phyloP scores from a whole-genome alignment of 768 basidiomycete genomes.

The Zangia roseola region DNA sequence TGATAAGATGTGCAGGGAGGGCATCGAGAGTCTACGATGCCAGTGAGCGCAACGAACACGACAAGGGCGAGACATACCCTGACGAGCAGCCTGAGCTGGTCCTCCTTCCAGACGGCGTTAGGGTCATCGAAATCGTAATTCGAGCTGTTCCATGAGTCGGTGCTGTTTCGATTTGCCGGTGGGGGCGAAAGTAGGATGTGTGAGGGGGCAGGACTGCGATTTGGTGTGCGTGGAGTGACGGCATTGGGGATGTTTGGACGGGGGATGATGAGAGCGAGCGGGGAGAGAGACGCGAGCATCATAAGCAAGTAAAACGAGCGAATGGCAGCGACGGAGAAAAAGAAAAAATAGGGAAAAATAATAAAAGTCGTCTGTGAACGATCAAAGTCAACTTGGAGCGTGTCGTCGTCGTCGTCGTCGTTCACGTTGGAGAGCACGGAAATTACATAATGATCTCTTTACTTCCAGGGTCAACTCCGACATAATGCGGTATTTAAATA shows the following conservation, averaged over 20 bases:
- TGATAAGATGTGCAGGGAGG: conserved; percentile 79
- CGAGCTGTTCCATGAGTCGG: conserved; percentile 85
- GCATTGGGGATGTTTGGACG: conserved; percentile 48
- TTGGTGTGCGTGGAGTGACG: conserved; percentile 58
- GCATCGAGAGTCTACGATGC: conserved; percentile 66
- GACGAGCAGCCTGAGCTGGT: conserved; percentile 64
- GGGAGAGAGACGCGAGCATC: conserved; percentile 46
- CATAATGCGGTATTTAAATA: background rate
- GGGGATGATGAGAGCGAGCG: conserved; percentile 62
- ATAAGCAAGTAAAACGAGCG: conserved; percentile 40
- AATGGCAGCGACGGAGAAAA: conserved; percentile 42
- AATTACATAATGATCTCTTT: conserved; percentile 24
- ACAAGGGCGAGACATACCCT: conserved; percentile 45
- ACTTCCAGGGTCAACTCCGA: conserved; percentile 21
- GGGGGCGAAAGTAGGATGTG: conserved; percentile 49
- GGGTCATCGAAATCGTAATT: conserved; percentile 61
- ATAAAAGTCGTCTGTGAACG: conserved; percentile 17
- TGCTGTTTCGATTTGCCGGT: conserved; percentile 56
- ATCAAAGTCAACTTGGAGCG: conserved; percentile 15
- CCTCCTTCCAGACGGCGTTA: conserved; percentile 71
- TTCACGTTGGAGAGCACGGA: conserved; percentile 12
- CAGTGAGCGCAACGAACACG: conserved; percentile 5
- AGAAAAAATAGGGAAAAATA: conserved; percentile 7
- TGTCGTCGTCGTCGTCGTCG: conserved; percentile 25
- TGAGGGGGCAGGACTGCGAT: conserved; percentile 51